Base-by-base conservation (phyloP, 352 stramenopile species). In the Phytophthora sojae region DNA sequence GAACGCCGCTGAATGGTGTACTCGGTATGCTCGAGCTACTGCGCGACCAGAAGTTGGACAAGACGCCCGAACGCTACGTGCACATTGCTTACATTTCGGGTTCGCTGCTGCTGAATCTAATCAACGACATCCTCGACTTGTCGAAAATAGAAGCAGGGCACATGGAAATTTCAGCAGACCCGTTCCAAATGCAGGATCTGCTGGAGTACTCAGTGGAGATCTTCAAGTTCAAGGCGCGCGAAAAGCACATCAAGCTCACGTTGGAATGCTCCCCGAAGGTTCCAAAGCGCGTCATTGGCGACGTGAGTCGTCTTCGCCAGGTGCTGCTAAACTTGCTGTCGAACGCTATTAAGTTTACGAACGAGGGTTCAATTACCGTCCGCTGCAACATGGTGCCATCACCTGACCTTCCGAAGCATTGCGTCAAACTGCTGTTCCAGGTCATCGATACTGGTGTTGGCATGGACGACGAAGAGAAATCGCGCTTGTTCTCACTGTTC, bases 61-160 rank as follows among this genome's bases (percentile, higher is more conserved):
- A 90, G 44, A 81, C 76, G 1, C 67, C 80, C 4, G 79, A 92
- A 57, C 82, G 84, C 9, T 90, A 88, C 54, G 85, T 92, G 17
- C 81, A 92, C 39, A 92, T 91, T 71, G 83, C 83, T 0, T 90
- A 90, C 64, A 83, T 91, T 54, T 91, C 83, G 4, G 85, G 85
- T 2, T 90, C 81, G 23, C 61, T 92, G 23, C 57, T 92, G 51
- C 72, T 92, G 17, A 92, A 90, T 66, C 45, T 92, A 19, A 92
- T 92, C 67, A 92, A 96, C 72, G 89, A 96, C 61, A 96, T 96
- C 57, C 80, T 96, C 15, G 89, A 96, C 71, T 76, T 96, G 49
- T 96, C 91, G 4, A 95, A 95, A 70, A 97, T 97, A 77, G 93
- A 98, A 81, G 92, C 95, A 19, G 92, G 92, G 0, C 94, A 92